Evolutionary conservation across 176 grass and related monocot genomes (phyloP).

Genomic region (Stipa capillata): DNA sequence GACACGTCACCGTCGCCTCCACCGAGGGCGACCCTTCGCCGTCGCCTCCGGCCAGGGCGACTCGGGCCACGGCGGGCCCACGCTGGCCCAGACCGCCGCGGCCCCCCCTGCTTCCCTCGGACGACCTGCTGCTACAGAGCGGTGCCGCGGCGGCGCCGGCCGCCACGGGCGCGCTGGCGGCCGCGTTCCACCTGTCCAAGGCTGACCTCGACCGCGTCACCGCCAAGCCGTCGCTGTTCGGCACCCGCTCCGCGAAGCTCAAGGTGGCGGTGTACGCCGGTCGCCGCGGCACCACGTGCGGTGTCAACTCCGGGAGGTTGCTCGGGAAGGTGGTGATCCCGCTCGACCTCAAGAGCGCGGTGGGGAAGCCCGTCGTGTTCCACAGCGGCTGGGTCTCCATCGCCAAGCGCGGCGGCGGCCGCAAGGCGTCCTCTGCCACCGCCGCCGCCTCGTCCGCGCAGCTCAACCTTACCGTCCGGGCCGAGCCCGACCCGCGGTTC

Average conservation of each 20-base stretch:
- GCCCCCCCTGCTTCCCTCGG: constrained; percentile 27
- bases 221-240: constrained; percentile 36
- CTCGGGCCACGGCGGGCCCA: too few species aligned
- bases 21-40: too few species aligned
- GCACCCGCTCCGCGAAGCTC: neutral
- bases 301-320: constrained; percentile 3
- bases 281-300: constrained; percentile 18
- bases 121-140: neutral
- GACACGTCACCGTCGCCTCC: too few species aligned
- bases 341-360: neutral
- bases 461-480: too few species aligned
- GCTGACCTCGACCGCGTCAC: constrained; percentile 37
- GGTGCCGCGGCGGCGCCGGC: neutral
- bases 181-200: constrained; percentile 50
- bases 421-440: neutral
- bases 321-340: constrained; percentile 66
- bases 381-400: too few species aligned
- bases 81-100: constrained; percentile 22
- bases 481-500: constrained; percentile 58
- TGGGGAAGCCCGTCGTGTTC: constrained; percentile 25
- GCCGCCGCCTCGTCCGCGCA: constrained; percentile 4
- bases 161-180: constrained; percentile 27
- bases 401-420: constrained; percentile 19
- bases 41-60: too few species aligned
- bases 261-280: constrained; percentile 59